phyloP scores from a whole-genome alignment of 305 asterid genomes.

The Caryopteris hybrid region DNA sequence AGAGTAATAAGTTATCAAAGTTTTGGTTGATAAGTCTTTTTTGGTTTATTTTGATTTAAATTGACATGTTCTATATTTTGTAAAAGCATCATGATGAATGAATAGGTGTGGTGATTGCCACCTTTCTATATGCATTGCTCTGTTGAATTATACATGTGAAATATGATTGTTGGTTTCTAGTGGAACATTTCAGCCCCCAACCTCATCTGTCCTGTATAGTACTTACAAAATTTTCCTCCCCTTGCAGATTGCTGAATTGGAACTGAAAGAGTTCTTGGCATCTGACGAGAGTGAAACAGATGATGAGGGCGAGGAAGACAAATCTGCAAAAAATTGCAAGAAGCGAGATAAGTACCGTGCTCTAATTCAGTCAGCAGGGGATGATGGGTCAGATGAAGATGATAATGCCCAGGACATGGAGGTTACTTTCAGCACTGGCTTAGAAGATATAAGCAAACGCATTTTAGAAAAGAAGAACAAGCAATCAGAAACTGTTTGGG shows the following conservation, averaged over 20 bases:
- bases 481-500: constrained; percentile 85
- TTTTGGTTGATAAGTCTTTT: neutral
- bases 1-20: neutral
- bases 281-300: constrained; percentile 73
- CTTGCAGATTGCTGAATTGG: constrained; percentile 70
- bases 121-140: neutral
- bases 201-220: too few species aligned
- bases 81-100: neutral
- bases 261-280: constrained; percentile 70
- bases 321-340: constrained; percentile 33
- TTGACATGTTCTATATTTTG: neutral
- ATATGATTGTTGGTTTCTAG: neutral
- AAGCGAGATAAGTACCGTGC: constrained; percentile 64
- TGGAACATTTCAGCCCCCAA: neutral
- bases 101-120: neutral
- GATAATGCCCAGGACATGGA: constrained; percentile 74
- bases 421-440: constrained; percentile 73
- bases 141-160: neutral
- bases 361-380: constrained; percentile 58
- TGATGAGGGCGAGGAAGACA: constrained; percentile 33
- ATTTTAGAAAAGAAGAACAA: constrained; percentile 76
- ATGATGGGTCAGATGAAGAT: constrained; percentile 48
- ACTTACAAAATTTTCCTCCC: constrained; percentile 4
- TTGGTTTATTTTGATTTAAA: neutral
- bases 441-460: constrained; percentile 84